Evolutionary conservation across 1,284 basidiomycete species (phyloP), one percentile per base, ranked within the genome.

Genomic region (Pseudozyma tsukubaensis): DNA sequence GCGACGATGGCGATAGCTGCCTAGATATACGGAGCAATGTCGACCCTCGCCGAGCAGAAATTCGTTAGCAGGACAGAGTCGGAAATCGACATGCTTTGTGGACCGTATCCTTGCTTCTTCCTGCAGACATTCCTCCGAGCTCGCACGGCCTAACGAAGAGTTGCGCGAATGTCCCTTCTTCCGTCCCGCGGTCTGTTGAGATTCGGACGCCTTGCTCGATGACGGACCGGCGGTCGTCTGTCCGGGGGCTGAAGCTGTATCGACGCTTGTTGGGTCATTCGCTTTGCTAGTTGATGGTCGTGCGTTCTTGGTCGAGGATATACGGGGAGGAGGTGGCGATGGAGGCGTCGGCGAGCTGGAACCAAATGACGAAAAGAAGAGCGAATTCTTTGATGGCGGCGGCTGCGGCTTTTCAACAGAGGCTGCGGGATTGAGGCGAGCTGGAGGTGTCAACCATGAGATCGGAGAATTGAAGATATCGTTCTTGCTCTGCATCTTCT

Each of bases 31-130:
- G 12, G 76, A 75, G 18, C 79, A 80, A 53, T 80, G 81, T 6
- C 82, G 63, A 9, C 82, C 82, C 40, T 83, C 80, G 19, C 81
- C 82, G 9, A 84, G 72, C 19, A 79, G 55, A 48, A 64, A 83
- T n/a, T 79, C 72, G 19, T 59, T 67, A 13, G 65, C 58, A 16
- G 80, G 78, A 47, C 74, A 72, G 11, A 83, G 77, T 0, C 82
- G 76, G 36, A 82, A 76, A 21, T 79, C 73, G 35, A 83, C 62
- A 35, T 78, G 76, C 49, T 80, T 78, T 7, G 68, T 64, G 18
- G 72, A 56, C 4, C 77, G 65, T 39, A 82, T 83, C 10, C 76
- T 61, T 4, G 59, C 67, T 52, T 73, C 63, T 58, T 83, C 81
- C 13, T 63, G 52, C 18, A 76, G 51, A 18, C 78, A 75, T 57